Base-by-base conservation (phyloP, 352 stramenopile species). In the Salisapilia sapeloensis region DNA sequence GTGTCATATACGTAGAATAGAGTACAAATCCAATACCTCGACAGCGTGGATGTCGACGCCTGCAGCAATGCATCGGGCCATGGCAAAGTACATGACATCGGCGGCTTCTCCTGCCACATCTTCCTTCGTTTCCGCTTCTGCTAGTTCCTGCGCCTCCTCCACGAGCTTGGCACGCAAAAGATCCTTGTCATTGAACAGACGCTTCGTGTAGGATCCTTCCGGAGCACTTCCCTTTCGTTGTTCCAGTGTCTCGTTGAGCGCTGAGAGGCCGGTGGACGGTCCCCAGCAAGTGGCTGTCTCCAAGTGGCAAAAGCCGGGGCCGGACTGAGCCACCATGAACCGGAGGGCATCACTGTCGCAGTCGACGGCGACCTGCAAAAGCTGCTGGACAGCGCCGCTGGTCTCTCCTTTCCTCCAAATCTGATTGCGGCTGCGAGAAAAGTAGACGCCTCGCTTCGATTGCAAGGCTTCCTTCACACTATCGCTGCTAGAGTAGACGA, bases 351-450 rank as follows among this genome's bases (percentile, higher is more conserved):
- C 92, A 29, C 77, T 91, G 54, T 98, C 90, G 49, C 90, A 98
- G 64, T 98, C 92, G 5, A 96, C 55, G 44, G 96, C 86, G 29
- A 97, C 56, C 25, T 83, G 60, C 30, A 96, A 59, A 5, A 98
- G 69, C 38, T 78, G 79, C 64, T 98, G 92, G 27, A 75, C 74
- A 46, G 94, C 87, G 42, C 90, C 92, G 20, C 81, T 96, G 28
- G 77, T 97, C 50, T 97, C 86, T n/a, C 90, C 92, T 53, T 97
- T 97, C 42, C 85, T 84, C 90, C 90, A 97, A 1, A 97, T 58
- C 2, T 62, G 63, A 19, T 71, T 55, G 28, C 90, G 77, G 38
- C 83, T 96, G 4, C 92, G 75, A 21, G 85, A 96, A 54, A 92
- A 97, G 63, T 97, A 98, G 4, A 97, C 86, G 20, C 83, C 92